Percentiles rank a stretch among this genome's conserved stretches.
Evolutionary conservation across 1,139 yeast genomes (phyloP).

Genomic region (Lizanozyma gosingica): DNA sequence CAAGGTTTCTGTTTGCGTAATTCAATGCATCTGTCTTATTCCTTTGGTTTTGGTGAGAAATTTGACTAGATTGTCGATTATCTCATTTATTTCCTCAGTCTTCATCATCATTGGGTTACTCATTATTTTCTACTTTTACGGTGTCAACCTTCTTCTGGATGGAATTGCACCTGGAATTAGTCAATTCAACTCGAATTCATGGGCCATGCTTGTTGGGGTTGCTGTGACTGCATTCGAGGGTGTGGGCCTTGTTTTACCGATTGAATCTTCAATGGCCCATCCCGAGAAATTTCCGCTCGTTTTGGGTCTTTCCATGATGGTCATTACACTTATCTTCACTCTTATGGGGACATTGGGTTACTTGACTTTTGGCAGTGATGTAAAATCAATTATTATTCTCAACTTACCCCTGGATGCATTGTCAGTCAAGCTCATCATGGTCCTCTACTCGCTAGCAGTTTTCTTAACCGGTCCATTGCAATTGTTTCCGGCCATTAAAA

Average conservation of each 20-base stretch:
- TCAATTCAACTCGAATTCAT: constrained; percentile 47
- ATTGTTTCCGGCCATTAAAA: constrained; percentile 45
- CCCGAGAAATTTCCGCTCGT: constrained; percentile 68
- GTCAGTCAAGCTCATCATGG: constrained; percentile 57
- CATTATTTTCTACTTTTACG: constrained; percentile 52
- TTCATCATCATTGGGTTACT: constrained; percentile 57
- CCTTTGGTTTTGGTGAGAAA: constrained; percentile 68
- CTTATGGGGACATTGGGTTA: constrained; percentile 61
- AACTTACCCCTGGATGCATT: constrained; percentile 59
- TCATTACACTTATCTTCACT: constrained; percentile 54
- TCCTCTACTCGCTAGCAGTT: constrained; percentile 65
- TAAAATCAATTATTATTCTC: constrained; percentile 58
- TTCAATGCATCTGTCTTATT: constrained; percentile 50
- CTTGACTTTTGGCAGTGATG: constrained; percentile 57
- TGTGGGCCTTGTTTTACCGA: constrained; percentile 68
- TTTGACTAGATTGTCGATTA: constrained; percentile 58
- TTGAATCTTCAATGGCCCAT: constrained; percentile 64
- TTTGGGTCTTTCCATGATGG: constrained; percentile 45
- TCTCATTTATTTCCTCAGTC: constrained; percentile 58
- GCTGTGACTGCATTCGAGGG: constrained; percentile 82
- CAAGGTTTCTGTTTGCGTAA: constrained; percentile 17
- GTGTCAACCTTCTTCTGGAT: constrained; percentile 31
- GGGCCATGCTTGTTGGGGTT: constrained; percentile 73
- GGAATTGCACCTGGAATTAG: constrained; percentile 44
- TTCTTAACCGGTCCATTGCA: constrained; percentile 70